A percentile compares a stretch with the other conserved stretches of the same genome.
These are phyloP conservation scores for Plasmodium gonderi DNA, from an alignment of 169 alveolate species.

Conservation along the genomic window DNA sequence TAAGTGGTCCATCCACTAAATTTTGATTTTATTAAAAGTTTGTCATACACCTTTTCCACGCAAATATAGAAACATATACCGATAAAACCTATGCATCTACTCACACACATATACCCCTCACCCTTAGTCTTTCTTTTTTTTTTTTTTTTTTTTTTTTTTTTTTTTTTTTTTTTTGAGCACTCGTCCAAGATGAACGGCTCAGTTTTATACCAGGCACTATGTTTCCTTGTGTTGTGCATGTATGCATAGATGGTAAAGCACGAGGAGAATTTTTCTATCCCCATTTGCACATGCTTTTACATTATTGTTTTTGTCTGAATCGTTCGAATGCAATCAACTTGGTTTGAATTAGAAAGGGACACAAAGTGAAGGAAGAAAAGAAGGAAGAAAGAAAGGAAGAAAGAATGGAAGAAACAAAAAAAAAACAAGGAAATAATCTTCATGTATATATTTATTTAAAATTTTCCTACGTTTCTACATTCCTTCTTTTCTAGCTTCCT, in stretches of 20 bases:
- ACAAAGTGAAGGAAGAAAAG: background rate
- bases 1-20: too few relatives aligned
- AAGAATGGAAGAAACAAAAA: background rate
- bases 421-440: background rate
- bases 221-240: background rate
- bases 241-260: background rate
- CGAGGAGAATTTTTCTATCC: background rate
- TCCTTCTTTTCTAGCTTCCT: too few relatives aligned
- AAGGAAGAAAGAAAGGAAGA: background rate
- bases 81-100: background rate
- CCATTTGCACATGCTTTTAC: too few relatives aligned
- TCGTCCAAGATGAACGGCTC: too few relatives aligned
- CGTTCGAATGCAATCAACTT: background rate
- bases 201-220: too few relatives aligned
- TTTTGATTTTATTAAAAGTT: background rate
- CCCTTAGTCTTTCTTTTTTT: too few relatives aligned
- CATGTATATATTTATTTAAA: background rate
- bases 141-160: background rate
- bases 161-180: background rate
- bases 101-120: background rate
- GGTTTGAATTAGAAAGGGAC: too few relatives aligned
- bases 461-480: background rate
- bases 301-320: slow-evolving; percentile 1
- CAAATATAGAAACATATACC: background rate
- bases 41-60: background rate